Evolutionary conservation across 2,329 filamentous ascomycete genomes (phyloP).

Genomic region (Sporothrix brunneoviolacea): DNA sequence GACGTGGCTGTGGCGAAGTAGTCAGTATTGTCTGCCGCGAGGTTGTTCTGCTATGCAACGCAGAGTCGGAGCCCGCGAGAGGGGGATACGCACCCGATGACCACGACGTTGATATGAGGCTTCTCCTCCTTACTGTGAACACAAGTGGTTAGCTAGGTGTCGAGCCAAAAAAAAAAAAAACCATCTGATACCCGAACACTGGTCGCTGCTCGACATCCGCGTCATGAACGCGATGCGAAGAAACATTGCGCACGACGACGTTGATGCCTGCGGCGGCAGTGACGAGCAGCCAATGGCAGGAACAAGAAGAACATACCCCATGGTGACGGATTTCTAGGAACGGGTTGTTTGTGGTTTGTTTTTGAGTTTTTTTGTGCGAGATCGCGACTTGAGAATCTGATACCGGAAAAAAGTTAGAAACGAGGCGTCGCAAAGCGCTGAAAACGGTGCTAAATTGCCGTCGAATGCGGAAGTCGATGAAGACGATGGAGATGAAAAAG

Average conservation of each 20-base stretch:
- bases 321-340: conserved; percentile 26
- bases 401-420: background rate
- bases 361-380: conserved; percentile 2
- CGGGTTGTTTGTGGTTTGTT: background rate
- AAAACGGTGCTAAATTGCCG: conserved; percentile 1
- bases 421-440: background rate
- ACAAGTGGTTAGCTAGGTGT: conserved; percentile 18
- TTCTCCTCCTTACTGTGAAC: conserved; percentile 81
- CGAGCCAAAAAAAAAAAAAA: background rate
- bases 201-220: too few relatives aligned
- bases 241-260: background rate
- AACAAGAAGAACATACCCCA: conserved; percentile 30
- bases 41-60: too few relatives aligned
- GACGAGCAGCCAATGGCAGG: too few relatives aligned
- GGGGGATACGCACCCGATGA: conserved; percentile 24
- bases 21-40: conserved; percentile 18
- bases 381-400: conserved; percentile 2
- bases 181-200: too few relatives aligned
- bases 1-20: conserved; percentile 64
- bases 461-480: too few relatives aligned
- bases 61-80: background rate
- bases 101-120: conserved; percentile 76
- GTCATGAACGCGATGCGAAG: background rate
- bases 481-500: background rate
- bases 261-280: background rate